Conservation (phyloP, 2,329 filamentous ascomycete species). For the Trichoderma afroharzianum region DNA sequence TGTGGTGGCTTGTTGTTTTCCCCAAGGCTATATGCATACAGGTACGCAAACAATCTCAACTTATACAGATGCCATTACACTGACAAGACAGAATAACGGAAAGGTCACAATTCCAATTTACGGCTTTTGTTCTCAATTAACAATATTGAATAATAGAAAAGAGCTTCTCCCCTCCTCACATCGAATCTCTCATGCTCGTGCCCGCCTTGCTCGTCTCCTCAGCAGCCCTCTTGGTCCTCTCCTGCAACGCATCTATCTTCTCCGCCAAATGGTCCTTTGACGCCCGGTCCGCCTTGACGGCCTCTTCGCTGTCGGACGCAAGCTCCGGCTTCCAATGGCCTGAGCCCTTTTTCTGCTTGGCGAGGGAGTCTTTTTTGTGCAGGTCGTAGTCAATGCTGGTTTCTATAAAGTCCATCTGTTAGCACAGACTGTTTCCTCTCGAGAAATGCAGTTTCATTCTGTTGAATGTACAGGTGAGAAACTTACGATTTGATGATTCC, state of each 20-base stretch:
- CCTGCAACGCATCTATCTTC: slow-evolving; percentile 49
- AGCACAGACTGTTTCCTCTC: not conserved
- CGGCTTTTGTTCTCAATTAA: not conserved
- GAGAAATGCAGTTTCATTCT: too few relatives aligned
- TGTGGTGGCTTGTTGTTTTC: not conserved
- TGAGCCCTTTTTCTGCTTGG: slow-evolving; percentile 66
- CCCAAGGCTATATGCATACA: not conserved
- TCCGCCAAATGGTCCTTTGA: slow-evolving; percentile 29
- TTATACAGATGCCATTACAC: not conserved
- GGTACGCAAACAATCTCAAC: not conserved
- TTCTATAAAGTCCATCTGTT: slow-evolving; percentile 22
- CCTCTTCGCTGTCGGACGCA: slow-evolving; percentile 75
- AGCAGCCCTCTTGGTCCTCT: slow-evolving; percentile 54
- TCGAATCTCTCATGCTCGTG: slow-evolving; percentile 41
- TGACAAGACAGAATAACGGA: not conserved
- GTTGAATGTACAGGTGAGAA: too few relatives aligned
- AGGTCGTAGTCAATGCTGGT: slow-evolving; percentile 46
- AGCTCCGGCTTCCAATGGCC: slow-evolving; percentile 75
- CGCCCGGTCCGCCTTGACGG: slow-evolving; percentile 63
- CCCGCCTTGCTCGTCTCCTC: slow-evolving; percentile 45
- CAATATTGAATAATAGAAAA: not conserved
- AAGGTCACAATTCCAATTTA: not conserved
- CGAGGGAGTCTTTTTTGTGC: slow-evolving; percentile 58
- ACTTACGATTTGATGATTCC: slow-evolving; percentile 36
- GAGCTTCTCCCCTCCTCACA: not conserved